Evolutionary conservation across 495 filamentous ascomycete species (phyloP), one percentile per base, ranked within the genome.

Genomic region (Aspergillus taichungensis): DNA sequence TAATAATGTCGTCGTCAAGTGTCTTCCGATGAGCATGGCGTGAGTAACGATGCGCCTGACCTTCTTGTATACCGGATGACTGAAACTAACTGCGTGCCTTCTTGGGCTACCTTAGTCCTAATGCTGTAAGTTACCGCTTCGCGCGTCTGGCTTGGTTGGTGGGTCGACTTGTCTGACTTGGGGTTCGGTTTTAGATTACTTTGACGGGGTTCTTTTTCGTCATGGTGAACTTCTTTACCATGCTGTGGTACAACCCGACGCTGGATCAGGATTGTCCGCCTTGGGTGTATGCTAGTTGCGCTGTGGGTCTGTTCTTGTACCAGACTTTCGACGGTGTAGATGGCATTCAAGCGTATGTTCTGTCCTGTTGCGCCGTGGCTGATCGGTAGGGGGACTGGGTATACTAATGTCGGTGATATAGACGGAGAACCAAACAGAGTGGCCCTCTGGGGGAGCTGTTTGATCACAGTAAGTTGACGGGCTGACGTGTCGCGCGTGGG

Each of bases 321-420:
- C 92, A 98, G 74, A 98, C 92, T 1, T 96, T 97, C 64, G 92
- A 98, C 67, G 92, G 91, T 5, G 87, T 95, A 41, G 92, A 98
- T 69, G 92, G 92, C 35, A 78, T 87, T 31, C 92, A 98, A 61
- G 92, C 92, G 77, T 86, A 77, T 41, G 84, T 73, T 43, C 37
- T 32, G 31, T 12, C 30, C 36, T 38, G 18, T 30, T 9, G 28
- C 29, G 13, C 34, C n/a, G n/a, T 37, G 13, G 13, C 40, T 30
- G n/a, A 37, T 37, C 43, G 42, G 37, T 43, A 42, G 29, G 37
- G 39, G 12, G 8, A 36, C 8, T 14, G 7, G 34, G 44, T 43
- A 42, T 43, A 42, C 55, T 67, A 42, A 72, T 37, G 11, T 10
- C 43, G 33, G 33, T 29, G 9, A 30, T 46, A 30, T 49, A 87